Base-by-base conservation (phyloP, 768 basidiomycete genomes). In the Heimioporus sp. region DNA sequence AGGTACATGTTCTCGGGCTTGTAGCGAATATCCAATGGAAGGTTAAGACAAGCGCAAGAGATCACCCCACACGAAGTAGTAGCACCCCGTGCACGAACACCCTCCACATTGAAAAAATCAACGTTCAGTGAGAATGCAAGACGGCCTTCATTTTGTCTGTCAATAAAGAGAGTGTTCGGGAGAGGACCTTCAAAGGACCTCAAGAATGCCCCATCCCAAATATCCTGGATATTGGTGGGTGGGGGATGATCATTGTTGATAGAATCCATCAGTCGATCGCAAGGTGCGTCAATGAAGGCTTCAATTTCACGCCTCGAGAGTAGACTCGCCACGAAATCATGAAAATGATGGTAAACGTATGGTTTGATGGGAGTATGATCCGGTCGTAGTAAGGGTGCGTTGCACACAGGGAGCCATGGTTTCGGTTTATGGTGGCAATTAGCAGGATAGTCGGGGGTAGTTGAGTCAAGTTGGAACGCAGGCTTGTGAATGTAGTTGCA, bases 1-100 rank as follows among this genome's bases (percentile, higher is more conserved):
- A 73, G 50, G 31, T 63, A 72, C 52, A 48, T 47, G 10, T 48
- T 48, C 37, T 48, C 28, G 3, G 35, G 37, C n/a, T 48, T 48
- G 47, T 48, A 48, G 13, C 12, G 4, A 5, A 48, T 48, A 31
- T 48, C 30, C 10, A 48, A 11, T 7, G 48, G 48, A 32, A 49
- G 40, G 13, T 49, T 49, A 16, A 49, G 31, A n/a, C 40, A 49
- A 28, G 48, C 48, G 32, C 30, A 41, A 12, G 48, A 24, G 15
- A 49, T 49, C 8, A 49, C 28, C 5, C 48, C 20, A 17, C 30
- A 34, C 0, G 20, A 49, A 16, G 19, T 49, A 5, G 17, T 11
- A 2, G 7, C 48, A 9, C 31, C 31, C 2, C 19, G 3, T n/a
- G 10, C 13, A 15, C 20, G 4, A 17, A 20, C 17, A 12, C 30